Evolutionary conservation across 2,329 filamentous ascomycete species (phyloP).

Genomic region (Mariannaea sp.): DNA sequence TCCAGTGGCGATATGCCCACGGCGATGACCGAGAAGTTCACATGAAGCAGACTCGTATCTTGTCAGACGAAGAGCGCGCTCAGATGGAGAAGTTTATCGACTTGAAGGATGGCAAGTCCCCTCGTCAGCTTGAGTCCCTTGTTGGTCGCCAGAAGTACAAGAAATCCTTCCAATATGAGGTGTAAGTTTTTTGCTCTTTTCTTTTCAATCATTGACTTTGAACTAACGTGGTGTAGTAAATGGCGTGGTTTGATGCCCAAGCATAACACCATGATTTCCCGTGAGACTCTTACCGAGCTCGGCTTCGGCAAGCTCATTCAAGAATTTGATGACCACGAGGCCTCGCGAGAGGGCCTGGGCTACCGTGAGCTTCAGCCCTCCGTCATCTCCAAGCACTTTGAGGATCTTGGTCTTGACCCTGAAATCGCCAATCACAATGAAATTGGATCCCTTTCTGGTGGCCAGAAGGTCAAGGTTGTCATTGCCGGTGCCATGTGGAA

Average conservation of each 20-base stretch:
- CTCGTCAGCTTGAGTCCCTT: constrained; percentile 79
- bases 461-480: constrained; percentile 99
- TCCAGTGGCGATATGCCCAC: constrained; percentile 97
- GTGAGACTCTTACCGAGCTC: constrained; percentile 83
- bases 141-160: constrained; percentile 98
- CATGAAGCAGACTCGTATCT: constrained; percentile 93
- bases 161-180: constrained; percentile 98
- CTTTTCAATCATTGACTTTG: neutral
- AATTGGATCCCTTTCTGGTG: constrained; percentile 92
- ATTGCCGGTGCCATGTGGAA: constrained; percentile 98
- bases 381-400: constrained; percentile 96
- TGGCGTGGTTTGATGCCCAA: constrained; percentile 90
- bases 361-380: constrained; percentile 93
- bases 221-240: constrained; percentile 62
- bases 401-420: constrained; percentile 92
- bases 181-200: constrained; percentile 60
- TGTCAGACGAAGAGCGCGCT: constrained; percentile 81
- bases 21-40: constrained; percentile 96
- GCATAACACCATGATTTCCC: constrained; percentile 88
- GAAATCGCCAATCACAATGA: constrained; percentile 99
- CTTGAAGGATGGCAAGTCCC: constrained; percentile 78
- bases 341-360: constrained; percentile 95
- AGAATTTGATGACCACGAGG: constrained; percentile 98
- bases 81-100: constrained; percentile 94
- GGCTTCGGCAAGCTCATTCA: constrained; percentile 95